A percentile compares a stretch with the other conserved stretches of the same genome.
These are phyloP conservation scores for Oryza nivara DNA, from an alignment of 176 grass and related monocot genomes.

Conservation along the genomic window DNA sequence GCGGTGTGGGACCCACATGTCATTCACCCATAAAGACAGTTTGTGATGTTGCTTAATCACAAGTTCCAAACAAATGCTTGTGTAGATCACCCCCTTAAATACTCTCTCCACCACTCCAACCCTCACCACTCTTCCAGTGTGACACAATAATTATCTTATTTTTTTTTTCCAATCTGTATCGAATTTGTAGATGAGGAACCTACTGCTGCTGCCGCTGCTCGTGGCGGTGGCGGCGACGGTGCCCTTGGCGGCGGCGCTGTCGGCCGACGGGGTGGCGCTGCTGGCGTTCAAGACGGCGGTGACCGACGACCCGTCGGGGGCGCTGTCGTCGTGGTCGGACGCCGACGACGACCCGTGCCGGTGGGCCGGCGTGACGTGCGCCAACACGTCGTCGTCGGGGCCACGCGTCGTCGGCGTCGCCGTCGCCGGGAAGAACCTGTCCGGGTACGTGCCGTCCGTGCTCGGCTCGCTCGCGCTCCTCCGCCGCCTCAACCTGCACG, in stretches of 20 bases:
- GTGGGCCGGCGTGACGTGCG: conserved; percentile 68
- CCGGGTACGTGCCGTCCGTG: conserved; percentile 61
- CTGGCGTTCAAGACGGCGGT: conserved; percentile 78
- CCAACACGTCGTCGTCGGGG: conserved; percentile 45
- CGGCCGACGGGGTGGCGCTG: conserved; percentile 64
- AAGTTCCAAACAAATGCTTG: neutral
- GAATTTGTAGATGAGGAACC: conserved; percentile 44
- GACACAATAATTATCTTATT: conserved; percentile 27
- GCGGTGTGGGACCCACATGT: neutral
- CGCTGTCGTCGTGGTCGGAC: conserved; percentile 56
- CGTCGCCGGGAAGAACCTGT: conserved; percentile 72
- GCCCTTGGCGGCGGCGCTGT: conserved; percentile 39
- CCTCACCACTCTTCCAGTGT: conserved; percentile 2
- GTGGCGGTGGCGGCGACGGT: neutral
- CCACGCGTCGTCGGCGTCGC: conserved; percentile 66
- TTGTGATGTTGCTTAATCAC: neutral
- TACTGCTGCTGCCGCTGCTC: conserved; percentile 2
- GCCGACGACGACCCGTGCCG: conserved; percentile 61
- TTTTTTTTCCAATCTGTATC: neutral
- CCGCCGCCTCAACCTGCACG: conserved; percentile 82
- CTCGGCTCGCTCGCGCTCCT: conserved; percentile 62
- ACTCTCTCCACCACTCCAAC: conserved; percentile 22
- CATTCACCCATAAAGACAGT: too few relatives aligned
- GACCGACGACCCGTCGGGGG: conserved; percentile 67
- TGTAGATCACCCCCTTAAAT: conserved; percentile 36